Evolutionary conservation across 2,329 filamentous ascomycete genomes (phyloP), one percentile per base, ranked within the genome.

Genomic region (Juglanconis sp.): DNA sequence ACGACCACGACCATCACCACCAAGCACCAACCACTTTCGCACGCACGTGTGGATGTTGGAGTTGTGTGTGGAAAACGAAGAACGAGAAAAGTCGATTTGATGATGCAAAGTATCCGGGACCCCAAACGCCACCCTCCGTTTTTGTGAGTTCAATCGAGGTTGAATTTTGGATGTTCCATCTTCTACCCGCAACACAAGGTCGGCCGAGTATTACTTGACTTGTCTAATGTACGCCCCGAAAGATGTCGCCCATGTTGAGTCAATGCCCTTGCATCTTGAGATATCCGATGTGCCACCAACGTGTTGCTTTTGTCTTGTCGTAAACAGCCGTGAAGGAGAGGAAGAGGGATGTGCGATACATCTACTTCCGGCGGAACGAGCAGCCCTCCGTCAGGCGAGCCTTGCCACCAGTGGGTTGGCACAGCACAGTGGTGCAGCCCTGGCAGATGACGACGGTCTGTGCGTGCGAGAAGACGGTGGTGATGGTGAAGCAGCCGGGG

Each of bases 311-410:
- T 80, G 76, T 75, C 75, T 75, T 77, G 73, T 78, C 78, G 76
- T 79, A 73, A 78, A 69, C 76, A 78, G 73, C 74, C 74, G 57
- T 59, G 48, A 74, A 76, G 72, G 71, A 80, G 77, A 74, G 68
- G 75, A 74, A 74, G 74, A 77, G 72, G 66, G 54, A 63, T 52
- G 69, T 24, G 72, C 67, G 71, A 73, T 71, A 74, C 80, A 75
- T 91, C 83, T 98, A 99, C 94, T 99, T 99, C 86, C 93, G 93
- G 85, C 95, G 90, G 92, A 99, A 99, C 78, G 95, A 98, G 91
- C 95, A 99, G 80, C 95, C 95, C 89, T 99, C 95, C 69, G 95
- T 99, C 77, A 99, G 86, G 80, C 95, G 87, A 77, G 95, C 95
- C 88, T 99, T 99, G 76, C 95, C 95, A 88, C 95, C 95, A 72